Conservation (phyloP, 805 yeast genomes). For the Starmerella davenportii region DNA sequence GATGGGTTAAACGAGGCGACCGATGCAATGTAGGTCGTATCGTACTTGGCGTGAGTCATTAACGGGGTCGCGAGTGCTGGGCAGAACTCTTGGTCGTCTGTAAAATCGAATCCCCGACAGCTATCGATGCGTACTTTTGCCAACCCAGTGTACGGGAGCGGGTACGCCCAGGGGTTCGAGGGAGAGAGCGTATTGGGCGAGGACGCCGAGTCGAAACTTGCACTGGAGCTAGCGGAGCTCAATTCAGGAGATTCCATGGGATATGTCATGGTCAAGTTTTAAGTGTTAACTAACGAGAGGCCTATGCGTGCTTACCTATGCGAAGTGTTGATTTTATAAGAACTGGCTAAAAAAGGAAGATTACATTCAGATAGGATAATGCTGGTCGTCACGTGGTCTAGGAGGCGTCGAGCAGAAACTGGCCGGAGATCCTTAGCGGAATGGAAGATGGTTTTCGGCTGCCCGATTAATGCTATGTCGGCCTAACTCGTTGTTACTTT, state of each 20-base stretch:
- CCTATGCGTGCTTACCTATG: background rate
- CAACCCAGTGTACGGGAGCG: conserved; percentile 16
- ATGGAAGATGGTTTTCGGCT: no score
- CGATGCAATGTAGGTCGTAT: background rate
- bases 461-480: no score
- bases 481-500: no score
- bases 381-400: no score
- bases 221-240: conserved; percentile 12
- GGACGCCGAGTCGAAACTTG: background rate
- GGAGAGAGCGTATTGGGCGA: conserved; percentile 16
- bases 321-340: background rate
- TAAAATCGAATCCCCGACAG: conserved; percentile 50
- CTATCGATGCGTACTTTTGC: conserved; percentile 24
- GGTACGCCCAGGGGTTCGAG: conserved; percentile 20
- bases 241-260: conserved; percentile 10
- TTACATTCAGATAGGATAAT: background rate
- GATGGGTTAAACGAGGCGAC: conserved; percentile 2
- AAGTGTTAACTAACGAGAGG: no score
- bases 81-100: conserved; percentile 56
- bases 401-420: no score
- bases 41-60: background rate
- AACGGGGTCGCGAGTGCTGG: conserved; percentile 24
- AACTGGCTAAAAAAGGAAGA: background rate
- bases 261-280: background rate
- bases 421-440: no score